These are phyloP conservation scores for Phytopythium sindhum DNA, from an alignment of 352 stramenopile species.

Conservation along the genomic window DNA sequence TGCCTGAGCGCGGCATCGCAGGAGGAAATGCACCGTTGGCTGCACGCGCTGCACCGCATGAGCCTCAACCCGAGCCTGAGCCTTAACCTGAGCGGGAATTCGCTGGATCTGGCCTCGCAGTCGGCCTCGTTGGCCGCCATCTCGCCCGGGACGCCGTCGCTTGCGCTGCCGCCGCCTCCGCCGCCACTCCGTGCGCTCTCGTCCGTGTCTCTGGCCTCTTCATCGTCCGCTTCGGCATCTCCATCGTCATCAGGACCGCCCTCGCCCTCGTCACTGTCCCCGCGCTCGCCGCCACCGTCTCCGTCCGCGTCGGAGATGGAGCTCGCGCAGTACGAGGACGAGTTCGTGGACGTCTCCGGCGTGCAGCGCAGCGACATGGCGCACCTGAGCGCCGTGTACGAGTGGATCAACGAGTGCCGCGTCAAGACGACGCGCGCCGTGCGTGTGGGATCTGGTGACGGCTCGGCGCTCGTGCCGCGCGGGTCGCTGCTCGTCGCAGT, in stretches of 20 bases:
- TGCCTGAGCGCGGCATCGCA: conserved; percentile 44
- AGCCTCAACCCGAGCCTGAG: conserved; percentile 14
- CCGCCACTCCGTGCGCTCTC: background rate
- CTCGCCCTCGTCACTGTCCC: conserved; percentile 1
- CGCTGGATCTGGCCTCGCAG: background rate
- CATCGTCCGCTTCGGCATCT: background rate
- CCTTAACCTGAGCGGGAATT: background rate
- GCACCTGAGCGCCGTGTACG: conserved; percentile 34
- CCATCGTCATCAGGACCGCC: background rate
- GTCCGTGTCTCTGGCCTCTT: background rate
- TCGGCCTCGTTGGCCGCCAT: background rate
- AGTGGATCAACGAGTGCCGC: conserved; percentile 52
- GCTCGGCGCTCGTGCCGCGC: conserved; percentile 26
- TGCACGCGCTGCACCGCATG: conserved; percentile 25
- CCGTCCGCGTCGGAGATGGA: conserved; percentile 9
- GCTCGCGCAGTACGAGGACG: conserved; percentile 13
- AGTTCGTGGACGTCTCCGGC: conserved; percentile 30
- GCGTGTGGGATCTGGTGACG: conserved; percentile 13
- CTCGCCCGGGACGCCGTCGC: background rate
- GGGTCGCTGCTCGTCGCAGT: conserved; percentile 59
- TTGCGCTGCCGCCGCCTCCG: background rate
- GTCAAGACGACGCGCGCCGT: conserved; percentile 48
- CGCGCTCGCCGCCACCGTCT: conserved; percentile 6
- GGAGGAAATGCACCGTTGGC: conserved; percentile 46
- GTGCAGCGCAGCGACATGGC: conserved; percentile 35